Conservation (phyloP, 1,284 basidiomycete species). For the Melampsora americana region DNA sequence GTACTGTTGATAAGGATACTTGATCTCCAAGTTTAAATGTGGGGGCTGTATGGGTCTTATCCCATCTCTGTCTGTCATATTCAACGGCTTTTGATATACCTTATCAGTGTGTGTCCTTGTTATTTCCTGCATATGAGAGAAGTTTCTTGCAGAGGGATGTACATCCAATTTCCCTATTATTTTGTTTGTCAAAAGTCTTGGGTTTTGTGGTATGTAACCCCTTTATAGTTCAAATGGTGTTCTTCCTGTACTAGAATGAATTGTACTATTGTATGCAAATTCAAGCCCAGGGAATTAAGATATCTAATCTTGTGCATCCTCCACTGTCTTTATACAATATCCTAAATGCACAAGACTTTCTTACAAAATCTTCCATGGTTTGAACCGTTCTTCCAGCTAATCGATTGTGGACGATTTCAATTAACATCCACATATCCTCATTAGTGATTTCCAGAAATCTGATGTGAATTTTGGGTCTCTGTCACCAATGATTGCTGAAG, state of each 20-base stretch:
- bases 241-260: not conserved
- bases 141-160: conserved; percentile 5
- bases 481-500: too few species aligned
- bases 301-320: not conserved
- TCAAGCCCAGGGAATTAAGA: not conserved
- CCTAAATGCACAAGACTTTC: conserved; percentile 16
- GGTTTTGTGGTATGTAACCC: not conserved
- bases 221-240: conserved; percentile 14
- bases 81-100: not conserved
- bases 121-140: not conserved
- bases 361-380: conserved; percentile 15
- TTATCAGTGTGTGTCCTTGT: not conserved
- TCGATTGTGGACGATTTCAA: too few species aligned
- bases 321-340: conserved; percentile 1
- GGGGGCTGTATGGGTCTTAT: not conserved
- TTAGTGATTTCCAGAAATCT: too few species aligned
- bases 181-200: not conserved
- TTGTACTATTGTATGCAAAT: conserved; percentile 4
- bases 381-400: conserved; percentile 30
- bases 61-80: conserved; percentile 5
- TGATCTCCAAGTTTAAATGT: conserved; percentile 1
- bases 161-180: not conserved
- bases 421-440: too few species aligned
- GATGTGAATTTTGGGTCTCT: too few species aligned
- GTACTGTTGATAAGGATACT: not conserved